Evolutionary conservation across 345 rosid species (phyloP).

Genomic region (Corchorus olitorius): DNA sequence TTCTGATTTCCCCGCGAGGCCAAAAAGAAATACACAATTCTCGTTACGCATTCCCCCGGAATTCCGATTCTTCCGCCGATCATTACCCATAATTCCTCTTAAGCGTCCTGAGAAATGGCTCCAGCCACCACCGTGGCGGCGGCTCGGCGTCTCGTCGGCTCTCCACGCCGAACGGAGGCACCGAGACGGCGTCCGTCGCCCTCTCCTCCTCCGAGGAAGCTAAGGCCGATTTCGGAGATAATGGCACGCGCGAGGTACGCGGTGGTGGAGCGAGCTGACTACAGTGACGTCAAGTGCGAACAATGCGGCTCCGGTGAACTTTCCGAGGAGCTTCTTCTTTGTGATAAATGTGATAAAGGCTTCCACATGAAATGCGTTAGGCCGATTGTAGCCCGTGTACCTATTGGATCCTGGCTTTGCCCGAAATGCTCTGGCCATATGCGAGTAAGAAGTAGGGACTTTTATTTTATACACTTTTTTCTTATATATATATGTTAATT

Average conservation of each 20-base stretch:
- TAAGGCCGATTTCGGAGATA: constrained; percentile 55
- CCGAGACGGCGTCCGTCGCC: constrained; percentile 41
- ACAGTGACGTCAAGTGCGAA: constrained; percentile 57
- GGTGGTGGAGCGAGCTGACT: constrained; percentile 46
- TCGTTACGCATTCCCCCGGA: constrained; percentile 21
- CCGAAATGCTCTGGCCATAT: constrained; percentile 64
- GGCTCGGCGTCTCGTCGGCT: constrained; percentile 41
- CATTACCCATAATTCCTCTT: constrained; percentile 4
- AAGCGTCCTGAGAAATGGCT: constrained; percentile 26
- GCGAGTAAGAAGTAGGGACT: constrained; percentile 80
- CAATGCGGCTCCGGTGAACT: constrained; percentile 73
- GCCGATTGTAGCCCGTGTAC: constrained; percentile 81
- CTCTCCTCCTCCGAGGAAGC: constrained; percentile 55
- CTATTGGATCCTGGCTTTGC: constrained; percentile 84
- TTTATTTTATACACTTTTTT: not conserved
- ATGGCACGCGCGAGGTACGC: constrained; percentile 50
- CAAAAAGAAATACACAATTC: not conserved
- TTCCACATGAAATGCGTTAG: constrained; percentile 86
- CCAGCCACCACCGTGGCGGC: constrained; percentile 40
- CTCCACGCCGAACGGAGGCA: constrained; percentile 52
- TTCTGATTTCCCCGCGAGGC: constrained; percentile 24
- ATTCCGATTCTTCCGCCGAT: constrained; percentile 22
- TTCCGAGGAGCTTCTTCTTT: constrained; percentile 71
- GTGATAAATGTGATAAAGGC: constrained; percentile 89
- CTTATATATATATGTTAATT: not conserved